Evolutionary conservation across 805 yeast genomes (phyloP).

Genomic region (Ogataea glucozyma): DNA sequence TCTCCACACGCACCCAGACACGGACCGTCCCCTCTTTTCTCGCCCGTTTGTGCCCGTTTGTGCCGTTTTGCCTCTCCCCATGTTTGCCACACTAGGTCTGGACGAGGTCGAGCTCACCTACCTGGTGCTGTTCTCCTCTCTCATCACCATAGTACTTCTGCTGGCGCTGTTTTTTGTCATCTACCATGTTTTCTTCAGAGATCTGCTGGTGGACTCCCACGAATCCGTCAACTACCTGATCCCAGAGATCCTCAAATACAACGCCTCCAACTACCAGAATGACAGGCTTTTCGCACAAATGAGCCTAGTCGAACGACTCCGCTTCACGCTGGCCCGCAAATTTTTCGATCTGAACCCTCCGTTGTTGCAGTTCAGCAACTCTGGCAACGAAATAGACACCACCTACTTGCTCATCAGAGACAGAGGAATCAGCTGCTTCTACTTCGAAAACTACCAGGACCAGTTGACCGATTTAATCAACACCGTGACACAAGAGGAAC

Average conservation of each 20-base stretch:
- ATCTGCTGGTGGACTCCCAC: constrained; percentile 13
- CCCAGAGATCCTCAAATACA: constrained; percentile 28
- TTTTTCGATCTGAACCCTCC: constrained; percentile 31
- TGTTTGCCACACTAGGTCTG: constrained; percentile 11
- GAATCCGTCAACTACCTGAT: constrained; percentile 24
- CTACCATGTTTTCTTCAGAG: constrained; percentile 31
- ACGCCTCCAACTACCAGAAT: constrained; percentile 19
- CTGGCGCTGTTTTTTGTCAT: constrained; percentile 27
- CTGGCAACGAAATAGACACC: constrained; percentile 31
- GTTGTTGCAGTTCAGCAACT: constrained; percentile 26
- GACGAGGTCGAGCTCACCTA: constrained; percentile 28
- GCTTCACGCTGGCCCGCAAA: constrained; percentile 27
- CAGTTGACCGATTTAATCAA: constrained; percentile 30
- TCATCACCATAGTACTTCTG: constrained; percentile 28
- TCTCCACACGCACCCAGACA: too few relatives aligned
- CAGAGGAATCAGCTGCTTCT: constrained; percentile 37
- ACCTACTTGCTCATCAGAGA: constrained; percentile 35
- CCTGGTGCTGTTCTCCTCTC: constrained; percentile 29
- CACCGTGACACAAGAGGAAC: constrained; percentile 20
- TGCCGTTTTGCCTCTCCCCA: not conserved
- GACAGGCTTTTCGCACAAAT: constrained; percentile 25
- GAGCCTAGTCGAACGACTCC: constrained; percentile 23
- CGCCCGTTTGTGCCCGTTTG: too few relatives aligned
- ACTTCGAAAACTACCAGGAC: constrained; percentile 34
- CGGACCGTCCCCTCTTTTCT: too few relatives aligned